Base-by-base conservation (phyloP, 2,329 filamentous ascomycete genomes). In the Colletotrichum falcatum region DNA sequence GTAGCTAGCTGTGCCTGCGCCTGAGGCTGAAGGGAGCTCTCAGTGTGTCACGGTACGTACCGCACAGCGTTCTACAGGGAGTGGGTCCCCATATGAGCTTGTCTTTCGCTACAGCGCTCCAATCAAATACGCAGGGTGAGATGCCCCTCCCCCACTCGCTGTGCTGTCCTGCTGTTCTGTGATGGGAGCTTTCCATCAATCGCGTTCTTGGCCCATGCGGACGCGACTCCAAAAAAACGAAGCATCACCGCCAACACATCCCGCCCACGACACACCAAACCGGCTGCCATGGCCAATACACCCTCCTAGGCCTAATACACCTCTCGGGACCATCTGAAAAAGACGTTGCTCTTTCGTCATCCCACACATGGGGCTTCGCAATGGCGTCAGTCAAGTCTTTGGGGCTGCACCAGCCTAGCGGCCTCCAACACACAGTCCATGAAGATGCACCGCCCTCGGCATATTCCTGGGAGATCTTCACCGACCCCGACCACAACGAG, bases 381-480 rank as follows among this genome's bases (percentile, higher is more conserved):
- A 99, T 99, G 97, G 95, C 95, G 75, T 91, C 92, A 79, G 90
- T 98, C 82, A 93, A 90, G 81, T 98, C 95, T 74, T 88, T 98
- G 77, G 96, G 96, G 80, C 87, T 97, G 78, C 95, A 98, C 84
- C 91, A 92, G 83, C 95, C 97, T 71, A 89, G 92, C 72, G 94
- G 92, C 74, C 86, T 98, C 73, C 90, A 89, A 72, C 94, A 96
- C 84, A 90, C 97, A 73, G 88, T 97, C 75, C 87, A 91, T 75
- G 95, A 98, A 81, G 88, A 96, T 72, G 88, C 93, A 4, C 82
- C 88, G 23, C 81, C 88, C 33, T 85, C 89, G 42, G 86, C 87
- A 5, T 98, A 97, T 80, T 85, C 84, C 68, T 98, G 96, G 95
- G 88, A 93, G 42, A 90, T 91, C 44, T 83, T 77, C 46, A 82